Evolutionary conservation across 208 protist species (phyloP).

Genomic region (Trypanosoma grayi): DNA sequence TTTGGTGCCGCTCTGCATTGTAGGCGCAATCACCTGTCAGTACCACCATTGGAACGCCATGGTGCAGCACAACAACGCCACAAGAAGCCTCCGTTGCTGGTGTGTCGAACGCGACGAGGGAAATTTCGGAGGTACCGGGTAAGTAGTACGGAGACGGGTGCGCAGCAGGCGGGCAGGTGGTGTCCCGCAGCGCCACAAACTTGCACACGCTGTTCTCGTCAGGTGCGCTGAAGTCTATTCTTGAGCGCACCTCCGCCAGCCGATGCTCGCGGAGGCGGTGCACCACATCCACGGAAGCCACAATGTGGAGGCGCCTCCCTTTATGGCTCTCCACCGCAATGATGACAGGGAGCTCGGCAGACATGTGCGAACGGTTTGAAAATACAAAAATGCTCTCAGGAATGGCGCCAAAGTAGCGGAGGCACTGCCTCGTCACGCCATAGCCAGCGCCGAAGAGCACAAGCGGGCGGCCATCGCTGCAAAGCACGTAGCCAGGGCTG

Average conservation of each 20-base stretch:
- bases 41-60: constrained; percentile 17
- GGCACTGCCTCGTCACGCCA: constrained; percentile 31
- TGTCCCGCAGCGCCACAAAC: constrained; percentile 12
- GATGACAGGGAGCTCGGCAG: constrained; percentile 33
- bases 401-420: constrained; percentile 30
- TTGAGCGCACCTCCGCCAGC: constrained; percentile 23
- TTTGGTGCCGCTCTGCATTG: constrained; percentile 8
- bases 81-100: constrained; percentile 19
- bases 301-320: constrained; percentile 10
- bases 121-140: constrained; percentile 1
- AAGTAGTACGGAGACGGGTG: constrained; percentile 7
- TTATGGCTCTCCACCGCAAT: constrained; percentile 26
- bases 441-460: constrained; percentile 35
- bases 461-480: constrained; percentile 12
- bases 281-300: constrained; percentile 22
- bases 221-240: neutral
- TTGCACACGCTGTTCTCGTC: constrained; percentile 5
- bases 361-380: constrained; percentile 31
- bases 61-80: constrained; percentile 18
- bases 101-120: constrained; percentile 18
- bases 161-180: neutral
- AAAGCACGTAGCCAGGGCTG: constrained; percentile 29
- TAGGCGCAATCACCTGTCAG: constrained; percentile 33
- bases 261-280: constrained; percentile 13
- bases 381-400: constrained; percentile 29